A percentile compares a stretch with the other conserved stretches of the same genome.
Evolutionary conservation across 2,329 filamentous ascomycete species (phyloP).

Genomic region (Pyrenophora tritici-repentis): DNA sequence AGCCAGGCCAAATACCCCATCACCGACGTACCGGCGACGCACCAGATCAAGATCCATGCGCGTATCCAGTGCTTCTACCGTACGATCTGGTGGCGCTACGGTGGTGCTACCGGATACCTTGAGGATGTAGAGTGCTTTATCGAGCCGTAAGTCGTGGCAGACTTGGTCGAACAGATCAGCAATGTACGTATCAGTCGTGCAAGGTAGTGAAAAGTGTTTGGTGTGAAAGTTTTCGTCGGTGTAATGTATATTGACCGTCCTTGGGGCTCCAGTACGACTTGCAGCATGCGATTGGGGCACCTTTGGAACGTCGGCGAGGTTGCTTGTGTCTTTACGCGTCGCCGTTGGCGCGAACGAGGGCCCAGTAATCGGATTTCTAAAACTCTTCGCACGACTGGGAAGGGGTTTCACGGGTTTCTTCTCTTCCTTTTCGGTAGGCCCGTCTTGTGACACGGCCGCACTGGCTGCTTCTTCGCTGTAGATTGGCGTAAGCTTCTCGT

Average conservation of each 20-base stretch:
- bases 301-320: conserved; percentile 51
- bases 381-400: conserved; percentile 50
- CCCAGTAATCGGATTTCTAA: conserved; percentile 57
- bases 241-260: conserved; percentile 73
- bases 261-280: conserved; percentile 69
- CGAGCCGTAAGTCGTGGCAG: conserved; percentile 76
- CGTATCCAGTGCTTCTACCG: conserved; percentile 77
- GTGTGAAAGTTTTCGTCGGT: conserved; percentile 71
- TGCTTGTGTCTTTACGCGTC: conserved; percentile 53
- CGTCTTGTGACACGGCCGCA: conserved; percentile 30
- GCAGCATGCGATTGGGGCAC: conserved; percentile 51
- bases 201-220: conserved; percentile 72
- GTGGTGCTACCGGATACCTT: conserved; percentile 76
- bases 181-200: conserved; percentile 81
- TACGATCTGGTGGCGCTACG: conserved; percentile 76
- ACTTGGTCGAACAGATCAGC: conserved; percentile 80
- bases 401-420: conserved; percentile 30
- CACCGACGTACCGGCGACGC: conserved; percentile 74
- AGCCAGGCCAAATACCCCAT: conserved; percentile 70
- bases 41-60: conserved; percentile 76
- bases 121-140: conserved; percentile 78
- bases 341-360: conserved; percentile 55
- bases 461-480: conserved; percentile 61
- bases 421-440: conserved; percentile 23
- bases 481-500: conserved; percentile 69